Base-by-base conservation (phyloP, 139 green algal genomes). In the Coelastrella sp. region DNA sequence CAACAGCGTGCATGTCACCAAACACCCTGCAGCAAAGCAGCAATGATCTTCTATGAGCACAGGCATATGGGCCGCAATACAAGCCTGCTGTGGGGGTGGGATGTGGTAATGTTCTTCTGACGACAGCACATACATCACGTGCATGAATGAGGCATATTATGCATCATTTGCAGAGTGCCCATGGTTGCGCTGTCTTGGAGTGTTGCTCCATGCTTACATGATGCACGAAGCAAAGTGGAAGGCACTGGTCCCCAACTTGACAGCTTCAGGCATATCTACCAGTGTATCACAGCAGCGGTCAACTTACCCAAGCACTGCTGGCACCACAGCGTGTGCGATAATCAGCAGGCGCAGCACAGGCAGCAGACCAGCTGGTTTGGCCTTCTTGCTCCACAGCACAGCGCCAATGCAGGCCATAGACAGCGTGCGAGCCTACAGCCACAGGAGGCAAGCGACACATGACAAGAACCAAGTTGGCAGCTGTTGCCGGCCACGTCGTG, bases 321-420 rank as follows among this genome's bases (percentile, higher is more conserved):
- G 73, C 58, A 65, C n/a, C 11, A 84, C 12, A 35, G 74, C 85
- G 74, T 90, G 85, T 9, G 57, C 58, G 7, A 90, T 9, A 14
- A 90, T 24, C 57, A 90, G 63, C 58, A 84, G 20, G 7, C 85
- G 58, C 73, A 90, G 73, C 58, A 74, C n/a, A 11, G 59, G 24
- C 85, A 90, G 73, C 74, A 63, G 22, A 58, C 73, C 74, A 20
- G 85, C 73, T 22, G 85, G 85, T 59, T 84, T 84, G 59, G 24
- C 24, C 14, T 65, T 81, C 85, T 90, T 90, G 74, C 63, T 70
- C 85, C 85, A 90, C 8, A 90, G 61, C 85, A 90, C 11, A 15
- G 75, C 85, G 4, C 85, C 85, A 6, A 57, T 73, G 59, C n/a
- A 56, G 10, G 85, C 57, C 85, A 90, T 90, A 8, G 85, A 90